Evolutionary conservation across 495 filamentous ascomycete genomes (phyloP).

Genomic region (Lichenothelia convexa): DNA sequence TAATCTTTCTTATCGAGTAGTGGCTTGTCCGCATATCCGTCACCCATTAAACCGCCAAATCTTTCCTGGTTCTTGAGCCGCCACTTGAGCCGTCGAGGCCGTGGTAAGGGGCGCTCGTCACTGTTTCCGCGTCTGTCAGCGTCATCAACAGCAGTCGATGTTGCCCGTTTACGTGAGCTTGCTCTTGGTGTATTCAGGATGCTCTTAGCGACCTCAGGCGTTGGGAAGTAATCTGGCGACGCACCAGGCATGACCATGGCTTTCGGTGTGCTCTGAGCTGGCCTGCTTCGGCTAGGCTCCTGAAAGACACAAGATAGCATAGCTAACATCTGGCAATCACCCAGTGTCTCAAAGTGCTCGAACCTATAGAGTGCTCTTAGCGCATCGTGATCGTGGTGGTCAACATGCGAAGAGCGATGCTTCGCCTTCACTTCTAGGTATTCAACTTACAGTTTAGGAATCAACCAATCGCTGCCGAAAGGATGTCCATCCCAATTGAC

Average conservation of each 20-base stretch:
- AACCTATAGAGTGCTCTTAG: too few relatives aligned
- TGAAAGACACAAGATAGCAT: constrained; percentile 84
- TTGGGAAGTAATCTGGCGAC: constrained; percentile 51
- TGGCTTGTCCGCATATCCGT: constrained; percentile 46
- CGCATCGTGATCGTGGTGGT: too few relatives aligned
- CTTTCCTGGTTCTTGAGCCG: constrained; percentile 55
- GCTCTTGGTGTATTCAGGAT: constrained; percentile 21
- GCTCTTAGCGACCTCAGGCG: constrained; percentile 38
- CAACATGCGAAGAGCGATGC: too few relatives aligned
- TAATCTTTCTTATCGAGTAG: constrained; percentile 48
- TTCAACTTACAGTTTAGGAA: constrained; percentile 26
- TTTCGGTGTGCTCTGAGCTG: constrained; percentile 30
- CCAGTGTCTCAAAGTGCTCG: constrained; percentile 57
- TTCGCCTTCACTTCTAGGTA: constrained; percentile 16
- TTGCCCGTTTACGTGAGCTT: constrained; percentile 35
- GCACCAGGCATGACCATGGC: constrained; percentile 47
- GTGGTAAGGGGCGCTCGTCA: neutral
- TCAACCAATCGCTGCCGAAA: constrained; percentile 53
- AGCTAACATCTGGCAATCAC: constrained; percentile 82
- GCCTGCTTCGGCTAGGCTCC: constrained; percentile 27
- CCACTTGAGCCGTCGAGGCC: constrained; percentile 36
- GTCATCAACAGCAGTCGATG: constrained; percentile 16
- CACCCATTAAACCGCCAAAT: constrained; percentile 64
- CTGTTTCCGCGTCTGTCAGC: constrained; percentile 6
- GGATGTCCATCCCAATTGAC: constrained; percentile 80